Conservation (phyloP, 1,284 basidiomycete species). For the Ceratorhiza oryzae-sativae region DNA sequence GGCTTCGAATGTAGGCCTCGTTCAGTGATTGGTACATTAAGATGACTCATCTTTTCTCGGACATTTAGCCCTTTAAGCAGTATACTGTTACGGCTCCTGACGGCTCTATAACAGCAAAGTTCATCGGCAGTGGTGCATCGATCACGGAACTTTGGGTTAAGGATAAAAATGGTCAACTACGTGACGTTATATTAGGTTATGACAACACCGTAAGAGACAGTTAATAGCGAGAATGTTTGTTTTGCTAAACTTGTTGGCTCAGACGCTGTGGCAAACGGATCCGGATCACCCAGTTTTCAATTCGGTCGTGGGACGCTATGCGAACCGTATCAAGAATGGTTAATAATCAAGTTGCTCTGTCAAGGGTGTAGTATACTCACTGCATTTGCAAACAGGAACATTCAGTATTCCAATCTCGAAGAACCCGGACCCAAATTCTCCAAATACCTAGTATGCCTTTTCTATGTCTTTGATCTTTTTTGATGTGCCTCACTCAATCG, state of each 20-base stretch:
- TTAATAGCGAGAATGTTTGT: not conserved
- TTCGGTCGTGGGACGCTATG: conserved; percentile 48
- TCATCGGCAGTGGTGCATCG: conserved; percentile 30
- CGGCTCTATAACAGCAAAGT: conserved; percentile 22
- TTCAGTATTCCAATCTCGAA: conserved; percentile 59
- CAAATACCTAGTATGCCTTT: conserved; percentile 47
- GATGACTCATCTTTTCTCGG: not conserved
- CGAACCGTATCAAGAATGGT: conserved; percentile 56
- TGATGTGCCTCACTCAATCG: not conserved
- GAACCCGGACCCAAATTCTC: conserved; percentile 52
- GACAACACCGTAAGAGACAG: conserved; percentile 4
- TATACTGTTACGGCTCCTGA: conserved; percentile 14
- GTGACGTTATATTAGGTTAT: conserved; percentile 31
- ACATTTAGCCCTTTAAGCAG: conserved; percentile 22
- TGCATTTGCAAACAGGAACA: conserved; percentile 49
- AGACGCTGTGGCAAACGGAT: conserved; percentile 31
- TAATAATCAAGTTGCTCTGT: not conserved
- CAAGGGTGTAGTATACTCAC: too few species aligned
- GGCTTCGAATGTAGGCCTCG: not conserved
- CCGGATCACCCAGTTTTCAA: conserved; percentile 19
- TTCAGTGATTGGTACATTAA: not conserved
- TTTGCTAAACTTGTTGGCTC: not conserved
- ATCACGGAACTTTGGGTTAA: conserved; percentile 35
- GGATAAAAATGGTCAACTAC: conserved; percentile 8
- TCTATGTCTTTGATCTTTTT: not conserved